These are phyloP conservation scores for Diddensiella santjacobensis DNA, from an alignment of 805 yeast genomes.

Conservation along the genomic window DNA sequence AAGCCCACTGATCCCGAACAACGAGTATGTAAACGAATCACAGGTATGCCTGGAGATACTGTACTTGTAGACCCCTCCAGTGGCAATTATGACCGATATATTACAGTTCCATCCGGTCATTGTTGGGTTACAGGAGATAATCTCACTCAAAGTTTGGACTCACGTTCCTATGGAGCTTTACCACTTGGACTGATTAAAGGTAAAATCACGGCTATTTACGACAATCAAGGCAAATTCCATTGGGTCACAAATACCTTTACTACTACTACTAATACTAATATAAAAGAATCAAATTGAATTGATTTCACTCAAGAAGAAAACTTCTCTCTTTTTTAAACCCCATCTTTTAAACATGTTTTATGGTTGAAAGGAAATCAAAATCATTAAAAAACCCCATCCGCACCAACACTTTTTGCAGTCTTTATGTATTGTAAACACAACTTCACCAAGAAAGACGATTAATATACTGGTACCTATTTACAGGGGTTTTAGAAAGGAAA, in stretches of 20 bases:
- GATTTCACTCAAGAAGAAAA: too few relatives aligned
- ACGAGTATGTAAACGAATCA: conserved; percentile 85
- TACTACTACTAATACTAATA: too few relatives aligned
- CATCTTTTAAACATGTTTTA: too few relatives aligned
- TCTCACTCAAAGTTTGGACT: conserved; percentile 78
- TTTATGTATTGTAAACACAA: too few relatives aligned
- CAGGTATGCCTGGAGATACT: conserved; percentile 95
- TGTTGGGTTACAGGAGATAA: conserved; percentile 98
- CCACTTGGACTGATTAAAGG: conserved; percentile 90
- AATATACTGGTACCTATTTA: too few relatives aligned
- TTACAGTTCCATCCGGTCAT: conserved; percentile 88
- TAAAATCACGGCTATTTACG: conserved; percentile 62
- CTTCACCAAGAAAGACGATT: too few relatives aligned
- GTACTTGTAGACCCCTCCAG: conserved; percentile 68
- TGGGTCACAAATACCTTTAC: not conserved
- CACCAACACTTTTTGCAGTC: too few relatives aligned
- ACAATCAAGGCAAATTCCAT: not conserved
- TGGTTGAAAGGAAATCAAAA: too few relatives aligned
- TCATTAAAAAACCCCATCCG: too few relatives aligned
- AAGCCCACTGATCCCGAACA: conserved; percentile 88
- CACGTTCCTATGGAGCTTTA: conserved; percentile 82
- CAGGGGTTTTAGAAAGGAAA: too few relatives aligned
- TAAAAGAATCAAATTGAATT: too few relatives aligned
- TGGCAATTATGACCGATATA: conserved; percentile 48
- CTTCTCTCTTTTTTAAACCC: too few relatives aligned